These are phyloP conservation scores for Fusarium sp. DNA, from an alignment of 2,329 filamentous ascomycete species.

Conservation along the genomic window DNA sequence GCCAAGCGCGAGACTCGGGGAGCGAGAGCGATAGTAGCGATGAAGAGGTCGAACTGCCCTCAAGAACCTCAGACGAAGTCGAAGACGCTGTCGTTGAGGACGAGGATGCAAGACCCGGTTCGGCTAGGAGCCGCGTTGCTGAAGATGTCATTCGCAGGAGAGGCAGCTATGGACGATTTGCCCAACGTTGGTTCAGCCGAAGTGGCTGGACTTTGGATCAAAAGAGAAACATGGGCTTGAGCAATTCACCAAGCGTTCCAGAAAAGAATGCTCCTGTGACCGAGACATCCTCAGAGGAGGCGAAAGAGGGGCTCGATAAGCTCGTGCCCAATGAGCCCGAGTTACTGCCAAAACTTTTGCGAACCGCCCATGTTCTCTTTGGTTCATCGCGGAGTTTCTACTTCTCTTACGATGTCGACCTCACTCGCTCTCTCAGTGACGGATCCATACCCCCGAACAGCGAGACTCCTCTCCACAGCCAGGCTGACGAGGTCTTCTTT, in stretches of 20 bases:
- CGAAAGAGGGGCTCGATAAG: slow-evolving; percentile 52
- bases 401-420: slow-evolving; percentile 94
- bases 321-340: slow-evolving; percentile 49
- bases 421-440: slow-evolving; percentile 74
- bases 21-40: slow-evolving; percentile 61
- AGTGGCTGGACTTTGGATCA: slow-evolving; percentile 82
- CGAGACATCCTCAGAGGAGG: slow-evolving; percentile 38
- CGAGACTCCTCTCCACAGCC: slow-evolving; percentile 71
- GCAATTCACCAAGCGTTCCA: slow-evolving; percentile 51
- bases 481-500: slow-evolving; percentile 84
- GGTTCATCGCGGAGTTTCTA: slow-evolving; percentile 87
- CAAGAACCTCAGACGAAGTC: slow-evolving; percentile 56
- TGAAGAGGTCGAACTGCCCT: slow-evolving; percentile 56
- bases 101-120: slow-evolving; percentile 49
- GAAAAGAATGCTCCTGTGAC: slow-evolving; percentile 22
- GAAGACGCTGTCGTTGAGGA: slow-evolving; percentile 55
- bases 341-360: slow-evolving; percentile 84
- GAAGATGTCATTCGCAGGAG: slow-evolving; percentile 88
- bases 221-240: slow-evolving; percentile 76
- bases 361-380: slow-evolving; percentile 87
- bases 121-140: slow-evolving; percentile 73
- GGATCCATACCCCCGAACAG: slow-evolving; percentile 33
- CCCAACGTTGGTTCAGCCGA: slow-evolving; percentile 89
- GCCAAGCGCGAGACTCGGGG: slow-evolving; percentile 53
- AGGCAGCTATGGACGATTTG: slow-evolving; percentile 89